Evolutionary conservation across 2,329 filamentous ascomycete genomes (phyloP).

Genomic region (Verticillium zaregamsianum): DNA sequence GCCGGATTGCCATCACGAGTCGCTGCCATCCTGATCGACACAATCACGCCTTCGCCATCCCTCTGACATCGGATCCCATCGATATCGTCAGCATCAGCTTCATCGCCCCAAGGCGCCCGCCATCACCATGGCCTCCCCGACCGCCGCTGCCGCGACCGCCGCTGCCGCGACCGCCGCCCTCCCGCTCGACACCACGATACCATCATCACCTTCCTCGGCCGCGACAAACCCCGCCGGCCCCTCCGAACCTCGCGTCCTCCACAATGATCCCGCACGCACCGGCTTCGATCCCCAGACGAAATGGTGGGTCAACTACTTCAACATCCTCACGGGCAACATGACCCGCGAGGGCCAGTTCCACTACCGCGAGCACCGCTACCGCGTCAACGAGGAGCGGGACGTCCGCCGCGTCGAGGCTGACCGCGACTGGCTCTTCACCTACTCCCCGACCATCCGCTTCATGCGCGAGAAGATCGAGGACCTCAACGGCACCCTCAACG

Average conservation of each 20-base stretch:
- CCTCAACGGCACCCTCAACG: conserved; percentile 72
- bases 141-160: background rate
- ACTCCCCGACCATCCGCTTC: conserved; percentile 85
- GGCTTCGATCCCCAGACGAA: conserved; percentile 57
- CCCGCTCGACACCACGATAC: conserved; percentile 6
- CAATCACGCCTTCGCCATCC: background rate
- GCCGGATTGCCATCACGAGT: background rate
- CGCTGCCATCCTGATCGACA: background rate
- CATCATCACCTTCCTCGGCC: conserved; percentile 7
- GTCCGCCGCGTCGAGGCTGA: conserved; percentile 76
- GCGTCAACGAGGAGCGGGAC: conserved; percentile 70
- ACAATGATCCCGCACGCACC: conserved; percentile 57
- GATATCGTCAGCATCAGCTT: background rate
- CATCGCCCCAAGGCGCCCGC: too few relatives aligned
- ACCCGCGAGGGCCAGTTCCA: conserved; percentile 64
- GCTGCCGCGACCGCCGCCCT: background rate
- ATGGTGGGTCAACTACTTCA: conserved; percentile 84
- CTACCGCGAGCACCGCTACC: conserved; percentile 75
- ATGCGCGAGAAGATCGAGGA: conserved; percentile 75
- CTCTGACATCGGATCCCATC: background rate
- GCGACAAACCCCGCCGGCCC: conserved; percentile 8
- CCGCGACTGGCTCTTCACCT: conserved; percentile 77
- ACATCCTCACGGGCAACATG: conserved; percentile 71
- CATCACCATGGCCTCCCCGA: background rate
- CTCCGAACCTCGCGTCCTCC: conserved; percentile 30